phyloP scores from a whole-genome alignment of 192 early-diverging fungal genomes.

The Podila epicladia region DNA sequence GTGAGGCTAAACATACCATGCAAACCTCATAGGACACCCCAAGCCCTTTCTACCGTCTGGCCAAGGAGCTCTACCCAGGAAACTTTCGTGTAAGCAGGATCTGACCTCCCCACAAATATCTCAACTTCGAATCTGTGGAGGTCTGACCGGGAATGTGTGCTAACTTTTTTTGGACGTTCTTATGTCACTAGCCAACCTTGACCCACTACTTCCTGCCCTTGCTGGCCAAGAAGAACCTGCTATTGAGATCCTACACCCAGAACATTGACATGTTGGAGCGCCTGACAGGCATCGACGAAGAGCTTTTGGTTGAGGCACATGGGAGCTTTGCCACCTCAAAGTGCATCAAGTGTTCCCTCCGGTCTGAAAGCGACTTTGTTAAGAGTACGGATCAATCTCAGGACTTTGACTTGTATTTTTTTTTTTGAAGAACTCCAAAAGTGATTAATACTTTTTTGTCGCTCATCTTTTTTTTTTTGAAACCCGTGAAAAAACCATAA shows the following conservation, averaged over 20 bases:
- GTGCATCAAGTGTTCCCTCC: constrained; percentile 72
- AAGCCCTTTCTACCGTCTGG: constrained; percentile 88
- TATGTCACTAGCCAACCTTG: constrained; percentile 72
- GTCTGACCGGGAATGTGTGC: too few relatives aligned
- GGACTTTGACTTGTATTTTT: too few relatives aligned
- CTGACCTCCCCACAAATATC: too few relatives aligned
- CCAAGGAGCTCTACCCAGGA: constrained; percentile 92
- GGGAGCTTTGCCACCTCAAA: constrained; percentile 88
- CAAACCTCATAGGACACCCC: constrained; percentile 64
- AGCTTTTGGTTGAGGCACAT: constrained; percentile 91
- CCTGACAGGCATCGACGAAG: constrained; percentile 75
- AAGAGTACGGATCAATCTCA: constrained; percentile 20
- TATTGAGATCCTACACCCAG: constrained; percentile 92
- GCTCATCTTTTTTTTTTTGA: neutral
- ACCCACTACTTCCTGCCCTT: constrained; percentile 90
- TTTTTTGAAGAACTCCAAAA: neutral
- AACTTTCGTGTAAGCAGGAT: constrained; percentile 58
- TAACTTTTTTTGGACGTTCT: neutral
- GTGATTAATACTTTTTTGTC: neutral
- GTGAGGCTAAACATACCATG: neutral
- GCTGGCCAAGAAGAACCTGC: constrained; percentile 72
- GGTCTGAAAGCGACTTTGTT: constrained; percentile 50
- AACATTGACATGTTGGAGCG: constrained; percentile 98
- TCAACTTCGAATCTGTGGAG: too few relatives aligned
- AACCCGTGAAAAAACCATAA: neutral